Percentiles rank a stretch among this genome's conserved stretches.
Conservation (phyloP, 306 rosid species). For the Dryas octopetala region DNA sequence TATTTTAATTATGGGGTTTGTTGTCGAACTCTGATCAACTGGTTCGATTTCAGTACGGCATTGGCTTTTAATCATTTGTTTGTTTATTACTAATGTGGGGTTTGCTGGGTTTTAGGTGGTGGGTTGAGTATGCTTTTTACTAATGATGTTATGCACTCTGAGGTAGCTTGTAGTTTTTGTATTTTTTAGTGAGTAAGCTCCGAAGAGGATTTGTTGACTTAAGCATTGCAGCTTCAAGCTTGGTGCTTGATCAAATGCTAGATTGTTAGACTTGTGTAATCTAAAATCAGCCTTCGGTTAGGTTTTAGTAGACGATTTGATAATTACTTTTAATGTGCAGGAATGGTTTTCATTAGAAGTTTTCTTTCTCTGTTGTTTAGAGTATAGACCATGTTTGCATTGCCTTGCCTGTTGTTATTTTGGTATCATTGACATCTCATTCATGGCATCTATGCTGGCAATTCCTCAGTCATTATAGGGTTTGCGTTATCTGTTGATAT, state of each 20-base stretch:
- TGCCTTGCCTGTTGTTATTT: neutral
- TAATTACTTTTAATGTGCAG: neutral
- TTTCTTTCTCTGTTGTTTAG: neutral
- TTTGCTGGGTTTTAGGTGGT: constrained; percentile 24
- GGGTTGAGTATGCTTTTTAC: constrained; percentile 1
- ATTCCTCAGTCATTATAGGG: neutral
- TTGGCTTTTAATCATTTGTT: constrained; percentile 25
- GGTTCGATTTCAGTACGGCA: constrained; percentile 30
- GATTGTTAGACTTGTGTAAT: neutral
- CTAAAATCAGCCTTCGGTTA: neutral
- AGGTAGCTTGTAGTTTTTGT: neutral
- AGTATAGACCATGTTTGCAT: constrained; percentile 7
- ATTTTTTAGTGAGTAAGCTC: constrained; percentile 1
- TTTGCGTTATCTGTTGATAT: neutral
- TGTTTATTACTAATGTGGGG: constrained; percentile 5
- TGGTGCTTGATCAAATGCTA: constrained; percentile 6
- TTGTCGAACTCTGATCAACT: constrained; percentile 16
- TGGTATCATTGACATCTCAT: neutral
- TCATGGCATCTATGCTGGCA: neutral
- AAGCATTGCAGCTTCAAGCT: neutral
- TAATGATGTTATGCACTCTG: neutral
- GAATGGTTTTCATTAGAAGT: neutral
- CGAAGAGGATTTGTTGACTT: neutral
- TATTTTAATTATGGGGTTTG: constrained; percentile 4
- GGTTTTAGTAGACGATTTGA: neutral